Base-by-base conservation (phyloP, 495 filamentous ascomycete genomes). In the Thozetella sp. region DNA sequence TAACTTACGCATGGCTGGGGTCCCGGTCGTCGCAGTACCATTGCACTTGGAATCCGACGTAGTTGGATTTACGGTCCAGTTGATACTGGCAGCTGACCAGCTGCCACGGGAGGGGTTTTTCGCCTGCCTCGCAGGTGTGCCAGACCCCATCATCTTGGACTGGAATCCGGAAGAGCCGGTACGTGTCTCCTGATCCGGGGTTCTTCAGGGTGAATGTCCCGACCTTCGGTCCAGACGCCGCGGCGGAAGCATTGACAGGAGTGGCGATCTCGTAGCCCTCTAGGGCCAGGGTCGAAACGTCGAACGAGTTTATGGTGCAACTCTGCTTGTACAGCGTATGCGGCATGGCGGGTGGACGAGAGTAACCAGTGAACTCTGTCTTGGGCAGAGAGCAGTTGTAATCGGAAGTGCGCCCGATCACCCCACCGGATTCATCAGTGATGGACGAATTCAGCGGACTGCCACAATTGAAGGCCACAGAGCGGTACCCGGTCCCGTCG, bases 321-420 rank as follows among this genome's bases (percentile, higher is more conserved):
- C 73, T 79, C 53, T 86, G 84, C 69, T 62, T 61, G 3, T 84
- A 81, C 22, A 72, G 74, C 45, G 66, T 74, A 23, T 90, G 88
- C 60, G 85, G 82, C 48, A 80, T 67, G 24, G 52, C 52, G 4
- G 66, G 72, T 15, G 67, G 60, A 0, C 63, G 80, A 17, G 57
- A 50, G 22, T 71, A 71, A 0, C 66, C 68, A 23, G 66, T 61
- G 6, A 67, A 55, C 2, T 56, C 40, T 4, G 54, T 19, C 0
- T 54, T 1, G 2, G 55, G 25, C 9, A 68, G 58, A 12, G 48
- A 56, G 40, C 63, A 68, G 54, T 57, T 60, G 53, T 57, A 62
- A 20, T 51, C 20, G 43, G 54, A 30, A 2, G 37, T 43, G 53
- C 22, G 27, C 11, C 53, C 48, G 19, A 50, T 22, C 19, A 54